Evolutionary conservation across 805 yeast species (phyloP), one percentile per base, ranked within the genome.

Genomic region (Pichia manshurica): DNA sequence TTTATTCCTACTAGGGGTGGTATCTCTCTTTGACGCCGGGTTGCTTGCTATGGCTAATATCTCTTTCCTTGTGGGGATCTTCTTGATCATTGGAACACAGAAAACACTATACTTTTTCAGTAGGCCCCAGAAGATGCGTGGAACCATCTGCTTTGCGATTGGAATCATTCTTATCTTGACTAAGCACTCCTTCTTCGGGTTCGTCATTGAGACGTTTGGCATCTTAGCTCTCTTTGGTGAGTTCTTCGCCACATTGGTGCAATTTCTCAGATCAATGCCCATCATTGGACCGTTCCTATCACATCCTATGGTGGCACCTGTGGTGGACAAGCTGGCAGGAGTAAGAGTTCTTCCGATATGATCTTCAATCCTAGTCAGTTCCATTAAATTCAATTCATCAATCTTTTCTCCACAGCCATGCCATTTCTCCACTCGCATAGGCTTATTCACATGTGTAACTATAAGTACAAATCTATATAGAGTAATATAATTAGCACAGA

Each of bases 11-110:
- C 70, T 91, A 19, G 99, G 99, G 6, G 75, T 91, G 28, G 58
- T 89, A 58, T 78, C 96, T 16, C 80, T 91, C 53, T 93, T 93
- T 61, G 97, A 93, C 62, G 73, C 95, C 8, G 90, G 95, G 0
- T 72, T 91, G 33, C 72, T 91, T 51, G 96, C 97, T 1, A 74
- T 93, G 61, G 98, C 98, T 16, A 91, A 93, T 63, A 76, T 84
- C 12, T 62, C 88, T 41, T 85, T 87, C 58, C 68, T 86, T 8
- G 76, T 82, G n/a, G 99, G 99, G 16, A 75, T 91, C 16, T 73
- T 84, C 20, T 71, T 93, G 47, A 84, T 93, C 51, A 88, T 91
- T 41, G 99, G 99, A 0, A 82, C 89, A 5, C 84, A 84, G 48
- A 82, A 90, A 61, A 85, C 98, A 0, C 58, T 84, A 7, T 73